phyloP scores from a whole-genome alignment of 495 filamentous ascomycete species.

The Aspergillus avenaceus region DNA sequence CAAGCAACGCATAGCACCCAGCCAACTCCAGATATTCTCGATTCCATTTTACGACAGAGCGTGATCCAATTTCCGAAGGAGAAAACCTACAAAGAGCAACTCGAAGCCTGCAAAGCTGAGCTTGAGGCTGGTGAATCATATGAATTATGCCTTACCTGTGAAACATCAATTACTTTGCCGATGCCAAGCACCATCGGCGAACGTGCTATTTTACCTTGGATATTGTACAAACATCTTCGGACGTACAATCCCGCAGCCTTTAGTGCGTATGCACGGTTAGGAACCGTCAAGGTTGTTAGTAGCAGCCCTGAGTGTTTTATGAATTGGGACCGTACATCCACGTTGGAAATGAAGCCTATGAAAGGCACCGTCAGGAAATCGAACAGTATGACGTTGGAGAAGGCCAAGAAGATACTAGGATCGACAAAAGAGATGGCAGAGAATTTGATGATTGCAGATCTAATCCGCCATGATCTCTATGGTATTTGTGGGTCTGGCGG shows the following conservation, averaged over 20 bases:
- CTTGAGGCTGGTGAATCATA: conserved; percentile 83
- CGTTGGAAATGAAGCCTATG: conserved; percentile 65
- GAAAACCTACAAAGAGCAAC: conserved; percentile 56
- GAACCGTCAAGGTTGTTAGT: conserved; percentile 65
- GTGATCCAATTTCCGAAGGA: conserved; percentile 45
- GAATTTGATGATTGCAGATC: conserved; percentile 97
- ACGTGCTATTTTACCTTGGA: conserved; percentile 49
- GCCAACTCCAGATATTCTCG: conserved; percentile 21
- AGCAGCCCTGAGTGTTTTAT: conserved; percentile 94
- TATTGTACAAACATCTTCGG: conserved; percentile 67
- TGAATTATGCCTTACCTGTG: conserved; percentile 83
- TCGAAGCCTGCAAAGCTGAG: conserved; percentile 64
- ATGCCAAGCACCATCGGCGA: conserved; percentile 14
- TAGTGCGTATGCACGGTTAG: conserved; percentile 74
- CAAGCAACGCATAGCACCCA: conserved; percentile 1
- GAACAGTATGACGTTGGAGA: conserved; percentile 54
- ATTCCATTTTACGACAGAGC: conserved; percentile 29
- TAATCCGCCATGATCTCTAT: conserved; percentile 89
- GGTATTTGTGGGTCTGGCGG: conserved; percentile 68
- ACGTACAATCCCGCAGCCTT: conserved; percentile 80
- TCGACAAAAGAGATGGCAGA: conserved; percentile 88
- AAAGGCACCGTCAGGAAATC: conserved; percentile 89
- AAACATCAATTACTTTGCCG: conserved; percentile 57
- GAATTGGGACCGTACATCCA: conserved; percentile 53
- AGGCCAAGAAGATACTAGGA: conserved; percentile 66